phyloP scores from a whole-genome alignment of 768 basidiomycete species.

The Suillus subalutaceus region DNA sequence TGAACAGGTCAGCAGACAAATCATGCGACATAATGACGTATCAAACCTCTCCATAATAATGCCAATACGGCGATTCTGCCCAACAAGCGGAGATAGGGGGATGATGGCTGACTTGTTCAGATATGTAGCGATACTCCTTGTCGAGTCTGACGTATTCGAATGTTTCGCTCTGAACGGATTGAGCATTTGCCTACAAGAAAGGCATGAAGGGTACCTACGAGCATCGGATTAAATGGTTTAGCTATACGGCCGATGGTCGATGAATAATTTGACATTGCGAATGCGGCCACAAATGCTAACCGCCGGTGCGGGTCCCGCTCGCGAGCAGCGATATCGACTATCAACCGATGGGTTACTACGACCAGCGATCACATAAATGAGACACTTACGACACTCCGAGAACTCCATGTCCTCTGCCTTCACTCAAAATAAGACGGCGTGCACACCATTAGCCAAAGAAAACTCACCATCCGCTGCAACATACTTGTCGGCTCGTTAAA shows the following conservation, averaged over 20 bases:
- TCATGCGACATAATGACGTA: not conserved
- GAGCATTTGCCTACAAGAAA: not conserved
- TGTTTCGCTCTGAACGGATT: conserved; percentile 69
- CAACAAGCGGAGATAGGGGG: conserved; percentile 97
- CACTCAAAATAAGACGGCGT: conserved; percentile 11
- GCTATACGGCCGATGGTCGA: conserved; percentile 96
- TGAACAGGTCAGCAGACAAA: conserved; percentile 8
- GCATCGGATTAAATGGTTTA: conserved; percentile 96
- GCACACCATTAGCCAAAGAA: not conserved
- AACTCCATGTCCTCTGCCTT: conserved; percentile 97
- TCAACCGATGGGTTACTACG: conserved; percentile 13
- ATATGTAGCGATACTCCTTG: conserved; percentile 88
- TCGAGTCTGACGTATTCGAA: conserved; percentile 92
- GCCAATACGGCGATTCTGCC: conserved; percentile 88
- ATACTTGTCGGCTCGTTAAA: conserved; percentile 96
- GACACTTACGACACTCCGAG: conserved; percentile 78
- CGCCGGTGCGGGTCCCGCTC: conserved; percentile 79
- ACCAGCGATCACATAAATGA: conserved; percentile 9
- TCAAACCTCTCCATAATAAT: conserved; percentile 86
- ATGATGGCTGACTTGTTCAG: conserved; percentile 97
- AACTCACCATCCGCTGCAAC: conserved; percentile 87
- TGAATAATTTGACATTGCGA: conserved; percentile 98
- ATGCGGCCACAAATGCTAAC: conserved; percentile 92
- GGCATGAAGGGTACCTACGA: conserved; percentile 50
- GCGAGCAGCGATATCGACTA: conserved; percentile 83